Conservation (phyloP, 495 filamentous ascomycete genomes). For the Penicillium soppii region DNA sequence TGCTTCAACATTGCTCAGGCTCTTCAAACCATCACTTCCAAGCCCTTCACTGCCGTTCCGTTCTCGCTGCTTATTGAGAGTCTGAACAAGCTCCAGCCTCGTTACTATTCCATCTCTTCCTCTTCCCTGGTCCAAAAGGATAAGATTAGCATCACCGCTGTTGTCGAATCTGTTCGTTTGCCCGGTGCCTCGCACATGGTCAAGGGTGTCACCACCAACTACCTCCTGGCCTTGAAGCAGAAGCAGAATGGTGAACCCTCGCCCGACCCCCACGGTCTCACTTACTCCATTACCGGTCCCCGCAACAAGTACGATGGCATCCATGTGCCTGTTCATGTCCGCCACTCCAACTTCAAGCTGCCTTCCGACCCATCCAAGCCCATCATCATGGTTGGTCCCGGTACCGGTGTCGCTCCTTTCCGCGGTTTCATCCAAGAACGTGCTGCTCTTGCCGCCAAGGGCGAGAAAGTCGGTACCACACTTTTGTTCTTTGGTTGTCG, state of each 20-base stretch:
- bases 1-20: conserved; percentile 90
- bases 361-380: conserved; percentile 93
- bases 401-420: conserved; percentile 97
- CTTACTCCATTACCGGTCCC: conserved; percentile 85
- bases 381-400: conserved; percentile 93
- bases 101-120: conserved; percentile 99
- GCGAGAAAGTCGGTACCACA: conserved; percentile 84
- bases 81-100: conserved; percentile 89
- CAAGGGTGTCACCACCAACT: conserved; percentile 96
- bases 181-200: conserved; percentile 79
- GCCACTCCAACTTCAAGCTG: conserved; percentile 99
- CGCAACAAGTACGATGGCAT: conserved; percentile 97
- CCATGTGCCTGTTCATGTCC: conserved; percentile 92
- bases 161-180: conserved; percentile 80
- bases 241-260: conserved; percentile 91
- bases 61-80: conserved; percentile 96
- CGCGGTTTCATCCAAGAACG: conserved; percentile 94
- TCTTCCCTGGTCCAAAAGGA: conserved; percentile 92
- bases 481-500: conserved; percentile 95
- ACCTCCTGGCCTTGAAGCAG: conserved; percentile 91
- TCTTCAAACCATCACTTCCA: conserved; percentile 69
- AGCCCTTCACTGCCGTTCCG: conserved; percentile 79
- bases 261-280: conserved; percentile 82
- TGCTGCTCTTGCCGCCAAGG: conserved; percentile 72
- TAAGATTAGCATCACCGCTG: conserved; percentile 90